Evolutionary conservation across 2,329 filamentous ascomycete species (phyloP).

Genomic region (Hansfordia pulvinata): DNA sequence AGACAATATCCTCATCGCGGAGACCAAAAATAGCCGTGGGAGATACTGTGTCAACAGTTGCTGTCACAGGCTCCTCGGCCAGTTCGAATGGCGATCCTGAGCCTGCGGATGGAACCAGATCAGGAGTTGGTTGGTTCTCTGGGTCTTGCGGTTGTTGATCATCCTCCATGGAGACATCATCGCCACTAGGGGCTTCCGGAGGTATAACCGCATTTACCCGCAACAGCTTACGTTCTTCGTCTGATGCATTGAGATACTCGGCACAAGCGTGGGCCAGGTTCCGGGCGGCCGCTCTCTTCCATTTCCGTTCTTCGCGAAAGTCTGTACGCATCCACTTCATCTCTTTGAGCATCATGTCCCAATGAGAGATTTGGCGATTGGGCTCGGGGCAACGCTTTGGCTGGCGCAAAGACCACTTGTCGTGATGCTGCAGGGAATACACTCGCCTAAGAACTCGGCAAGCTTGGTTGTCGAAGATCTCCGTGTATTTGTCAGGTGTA

Average conservation of each 20-base stretch:
- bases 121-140: conserved; percentile 46
- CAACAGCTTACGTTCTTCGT: conserved; percentile 49
- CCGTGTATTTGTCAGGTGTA: conserved; percentile 71
- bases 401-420: conserved; percentile 87
- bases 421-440: conserved; percentile 79
- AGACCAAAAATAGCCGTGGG: conserved; percentile 75
- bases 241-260: conserved; percentile 58
- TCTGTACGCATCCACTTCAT: conserved; percentile 98
- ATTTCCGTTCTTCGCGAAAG: conserved; percentile 85
- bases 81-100: conserved; percentile 39
- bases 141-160: conserved; percentile 13
- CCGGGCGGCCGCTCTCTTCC: conserved; percentile 73
- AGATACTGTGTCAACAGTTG: conserved; percentile 32
- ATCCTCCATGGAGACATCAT: conserved; percentile 20
- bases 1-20: conserved; percentile 70
- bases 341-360: conserved; percentile 77
- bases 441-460: conserved; percentile 77
- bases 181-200: conserved; percentile 19
- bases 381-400: conserved; percentile 77
- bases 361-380: conserved; percentile 60
- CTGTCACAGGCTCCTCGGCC: conserved; percentile 21
- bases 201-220: conserved; percentile 50
- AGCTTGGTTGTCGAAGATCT: conserved; percentile 75
- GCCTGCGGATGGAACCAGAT: conserved; percentile 51
- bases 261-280: conserved; percentile 74